Evolutionary conservation across 1,284 basidiomycete species (phyloP), one percentile per base, ranked within the genome.

Genomic region (Ceratobasidium sp.): DNA sequence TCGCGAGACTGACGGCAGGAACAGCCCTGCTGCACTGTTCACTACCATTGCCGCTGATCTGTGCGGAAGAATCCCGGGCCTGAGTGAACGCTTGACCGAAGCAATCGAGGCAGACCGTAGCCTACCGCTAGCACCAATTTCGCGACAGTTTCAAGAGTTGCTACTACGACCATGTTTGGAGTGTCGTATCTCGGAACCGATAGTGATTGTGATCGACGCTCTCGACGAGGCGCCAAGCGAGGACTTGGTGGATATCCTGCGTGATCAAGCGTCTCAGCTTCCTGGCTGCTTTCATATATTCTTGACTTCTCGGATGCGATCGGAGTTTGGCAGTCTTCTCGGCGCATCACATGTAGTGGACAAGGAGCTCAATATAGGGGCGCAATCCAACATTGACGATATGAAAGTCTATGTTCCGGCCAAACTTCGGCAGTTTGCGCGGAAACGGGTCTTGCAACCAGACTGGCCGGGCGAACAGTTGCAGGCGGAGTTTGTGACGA

Each of bases 381-480:
- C 44, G 0, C 10, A 15, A 23, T 42, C 33, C 17, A 73, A 73
- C 46, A 28, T n/a, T 40, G 20, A 13, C 23, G 70, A 73, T 52
- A 62, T 73, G 1, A 15, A 57, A 3, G 1, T 17, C 15, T 73
- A 28, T 15, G 33, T 40, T 20, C 12, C 23, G 20, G 13, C 28
- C 12, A 50, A 26, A 20, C 44, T 73, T 10, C 1, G 2, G 10
- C 23, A 50, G 13, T 28, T 73, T 1, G 59, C 44, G 9, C 2
- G 50, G 2, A 40, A 48, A 7, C 28, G 23, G 12, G 26, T 81
- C 42, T 65, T 50, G 10, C 44, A 65, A n/a, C n/a, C n/a, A 6
- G 61, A 77, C 23, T 82, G 80, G 80, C 81, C 80, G 40, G 78
- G 23, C 17, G 56, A 62, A 13, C 26, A 57, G 9, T 71, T 80